Conservation (phyloP, 192 early-diverging fungal species). For the Spizellomyces sp. region DNA sequence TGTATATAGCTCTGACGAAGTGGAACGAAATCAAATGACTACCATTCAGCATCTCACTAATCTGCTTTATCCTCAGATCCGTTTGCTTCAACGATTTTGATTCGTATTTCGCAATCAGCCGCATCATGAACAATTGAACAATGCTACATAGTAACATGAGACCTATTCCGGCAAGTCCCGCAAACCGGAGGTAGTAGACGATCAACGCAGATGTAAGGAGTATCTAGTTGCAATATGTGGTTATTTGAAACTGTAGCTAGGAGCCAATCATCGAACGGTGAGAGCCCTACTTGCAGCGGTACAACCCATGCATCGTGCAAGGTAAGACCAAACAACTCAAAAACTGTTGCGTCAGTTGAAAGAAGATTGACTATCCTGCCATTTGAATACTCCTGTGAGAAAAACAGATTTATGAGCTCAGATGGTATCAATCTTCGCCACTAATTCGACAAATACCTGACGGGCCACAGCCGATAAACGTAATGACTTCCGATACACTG, state of each 20-base stretch:
- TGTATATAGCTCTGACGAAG: neutral
- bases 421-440: neutral
- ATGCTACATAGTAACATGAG: conserved; percentile 14
- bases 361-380: neutral
- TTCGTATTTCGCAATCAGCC: neutral
- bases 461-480: conserved; percentile 26
- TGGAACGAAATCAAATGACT: too few species aligned
- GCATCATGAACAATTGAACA: neutral
- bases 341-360: neutral
- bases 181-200: conserved; percentile 1
- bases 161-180: neutral
- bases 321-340: neutral
- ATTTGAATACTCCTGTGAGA: conserved; percentile 3
- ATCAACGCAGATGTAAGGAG: neutral
- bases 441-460: neutral
- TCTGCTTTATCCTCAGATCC: conserved; percentile 6
- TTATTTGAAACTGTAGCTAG: neutral
- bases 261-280: too few species aligned
- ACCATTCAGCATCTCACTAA: conserved; percentile 12
- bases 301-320: conserved; percentile 1
- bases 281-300: neutral
- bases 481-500: conserved; percentile 39
- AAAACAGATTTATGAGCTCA: neutral
- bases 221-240: neutral
- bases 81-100: neutral